Evolutionary conservation across 2,329 filamentous ascomycete genomes (phyloP).

Genomic region (Ilyonectria robusta): DNA sequence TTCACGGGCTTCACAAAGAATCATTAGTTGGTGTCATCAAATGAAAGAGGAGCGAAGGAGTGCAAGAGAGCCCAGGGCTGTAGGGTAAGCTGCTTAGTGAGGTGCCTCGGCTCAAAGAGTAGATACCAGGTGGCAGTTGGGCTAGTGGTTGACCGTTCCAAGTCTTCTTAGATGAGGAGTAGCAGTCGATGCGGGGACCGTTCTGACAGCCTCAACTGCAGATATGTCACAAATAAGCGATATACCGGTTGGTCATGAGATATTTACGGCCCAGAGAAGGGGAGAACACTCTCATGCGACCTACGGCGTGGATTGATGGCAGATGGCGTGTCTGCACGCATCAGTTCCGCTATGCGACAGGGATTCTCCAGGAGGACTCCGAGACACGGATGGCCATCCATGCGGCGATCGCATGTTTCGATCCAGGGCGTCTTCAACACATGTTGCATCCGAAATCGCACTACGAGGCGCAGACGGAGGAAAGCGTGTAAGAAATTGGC

Average conservation of each 20-base stretch:
- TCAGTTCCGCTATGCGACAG: neutral
- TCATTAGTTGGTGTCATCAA: neutral
- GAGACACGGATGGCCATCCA: constrained; percentile 26
- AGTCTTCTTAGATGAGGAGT: neutral
- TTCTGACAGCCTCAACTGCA: neutral
- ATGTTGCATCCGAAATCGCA: constrained; percentile 6
- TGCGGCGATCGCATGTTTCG: constrained; percentile 25
- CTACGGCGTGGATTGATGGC: neutral
- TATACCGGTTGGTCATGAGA: neutral
- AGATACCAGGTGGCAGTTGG: neutral
- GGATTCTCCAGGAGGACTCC: constrained; percentile 22
- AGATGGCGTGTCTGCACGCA: constrained; percentile 21
- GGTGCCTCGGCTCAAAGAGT: neutral
- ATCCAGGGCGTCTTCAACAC: neutral
- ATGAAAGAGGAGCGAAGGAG: neutral
- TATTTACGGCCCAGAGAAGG: neutral
- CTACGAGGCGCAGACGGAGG: neutral
- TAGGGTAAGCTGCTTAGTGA: neutral
- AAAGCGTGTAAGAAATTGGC: neutral
- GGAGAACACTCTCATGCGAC: neutral
- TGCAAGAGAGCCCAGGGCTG: neutral
- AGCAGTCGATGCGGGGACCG: neutral
- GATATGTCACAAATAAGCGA: neutral
- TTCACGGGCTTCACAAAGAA: no score
- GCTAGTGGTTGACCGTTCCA: neutral